Evolutionary conservation across 306 rosid species (phyloP).

Genomic region (Elaeagnus macrophylla): DNA sequence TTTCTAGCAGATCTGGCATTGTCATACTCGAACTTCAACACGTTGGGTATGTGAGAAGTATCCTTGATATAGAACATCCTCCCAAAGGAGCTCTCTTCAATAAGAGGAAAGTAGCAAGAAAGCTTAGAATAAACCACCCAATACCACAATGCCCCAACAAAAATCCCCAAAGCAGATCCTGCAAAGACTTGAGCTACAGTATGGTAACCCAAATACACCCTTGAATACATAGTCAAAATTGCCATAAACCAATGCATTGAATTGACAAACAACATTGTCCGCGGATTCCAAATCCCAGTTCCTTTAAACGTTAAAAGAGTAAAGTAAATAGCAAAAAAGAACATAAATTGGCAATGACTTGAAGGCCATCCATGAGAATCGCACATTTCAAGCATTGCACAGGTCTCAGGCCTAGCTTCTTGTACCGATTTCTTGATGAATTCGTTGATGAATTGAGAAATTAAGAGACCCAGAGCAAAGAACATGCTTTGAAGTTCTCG

Average conservation of each 20-base stretch:
- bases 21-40: conserved; percentile 86
- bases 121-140: conserved; percentile 57
- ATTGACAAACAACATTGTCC: conserved; percentile 22
- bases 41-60: conserved; percentile 71
- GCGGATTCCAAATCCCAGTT: conserved; percentile 28
- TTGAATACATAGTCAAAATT: conserved; percentile 48
- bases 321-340: conserved; percentile 64
- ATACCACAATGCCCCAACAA: conserved; percentile 70
- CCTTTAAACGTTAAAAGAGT: conserved; percentile 38
- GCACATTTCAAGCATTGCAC: conserved; percentile 65
- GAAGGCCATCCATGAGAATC: conserved; percentile 99
- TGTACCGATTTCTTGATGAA: conserved; percentile 58
- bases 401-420: conserved; percentile 75
- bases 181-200: conserved; percentile 75
- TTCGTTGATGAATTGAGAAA: conserved; percentile 71
- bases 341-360: conserved; percentile 88
- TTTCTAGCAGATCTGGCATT: conserved; percentile 63
- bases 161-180: conserved; percentile 57
- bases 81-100: conserved; percentile 77
- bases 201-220: conserved; percentile 91
- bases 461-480: conserved; percentile 60
- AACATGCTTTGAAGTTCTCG: conserved; percentile 84
- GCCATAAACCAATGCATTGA: conserved; percentile 52
- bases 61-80: conserved; percentile 65
- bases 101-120: conserved; percentile 36